Conservation (phyloP, 441 rosid species). For the Erodium texanum region DNA sequence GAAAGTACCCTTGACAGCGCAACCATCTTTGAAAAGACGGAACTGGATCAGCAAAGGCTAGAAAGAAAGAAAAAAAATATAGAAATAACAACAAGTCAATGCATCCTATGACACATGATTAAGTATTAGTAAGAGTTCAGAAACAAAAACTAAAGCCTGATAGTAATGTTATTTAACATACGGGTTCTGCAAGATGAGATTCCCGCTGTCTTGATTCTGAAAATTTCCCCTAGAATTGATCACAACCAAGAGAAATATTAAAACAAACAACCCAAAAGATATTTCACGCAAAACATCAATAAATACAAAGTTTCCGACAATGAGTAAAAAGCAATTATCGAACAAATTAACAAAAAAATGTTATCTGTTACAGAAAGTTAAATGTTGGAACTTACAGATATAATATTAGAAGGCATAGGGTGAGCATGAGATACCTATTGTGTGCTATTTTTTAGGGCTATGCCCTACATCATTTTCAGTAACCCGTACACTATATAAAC, state of each 20-base stretch:
- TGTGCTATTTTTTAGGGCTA: background rate
- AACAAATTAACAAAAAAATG: background rate
- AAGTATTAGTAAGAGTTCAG: background rate
- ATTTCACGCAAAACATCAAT: conserved; percentile 3
- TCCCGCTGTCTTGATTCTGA: conserved; percentile 13
- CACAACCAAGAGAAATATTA: conserved; percentile 11
- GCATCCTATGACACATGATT: background rate
- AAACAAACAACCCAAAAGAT: conserved; percentile 5
- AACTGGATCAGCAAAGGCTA: conserved; percentile 78
- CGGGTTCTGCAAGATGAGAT: conserved; percentile 27
- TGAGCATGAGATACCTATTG: background rate
- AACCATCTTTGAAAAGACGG: conserved; percentile 60
- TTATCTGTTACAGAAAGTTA: background rate
- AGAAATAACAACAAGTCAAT: background rate
- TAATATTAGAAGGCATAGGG: background rate
- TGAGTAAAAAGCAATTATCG: background rate
- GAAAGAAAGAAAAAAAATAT: conserved; percentile 3
- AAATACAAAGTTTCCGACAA: background rate
- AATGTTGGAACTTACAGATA: background rate
- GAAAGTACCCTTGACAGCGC: conserved; percentile 71
- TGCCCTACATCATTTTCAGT: background rate
- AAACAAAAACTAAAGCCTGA: conserved; percentile 4
- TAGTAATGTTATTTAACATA: conserved; percentile 17
- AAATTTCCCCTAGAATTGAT: conserved; percentile 5
- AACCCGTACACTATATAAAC: background rate